Percentiles rank a stretch among this genome's conserved stretches.
These are phyloP conservation scores for Fusarium clavum DNA, from an alignment of 2,329 filamentous ascomycete genomes.

Conservation along the genomic window DNA sequence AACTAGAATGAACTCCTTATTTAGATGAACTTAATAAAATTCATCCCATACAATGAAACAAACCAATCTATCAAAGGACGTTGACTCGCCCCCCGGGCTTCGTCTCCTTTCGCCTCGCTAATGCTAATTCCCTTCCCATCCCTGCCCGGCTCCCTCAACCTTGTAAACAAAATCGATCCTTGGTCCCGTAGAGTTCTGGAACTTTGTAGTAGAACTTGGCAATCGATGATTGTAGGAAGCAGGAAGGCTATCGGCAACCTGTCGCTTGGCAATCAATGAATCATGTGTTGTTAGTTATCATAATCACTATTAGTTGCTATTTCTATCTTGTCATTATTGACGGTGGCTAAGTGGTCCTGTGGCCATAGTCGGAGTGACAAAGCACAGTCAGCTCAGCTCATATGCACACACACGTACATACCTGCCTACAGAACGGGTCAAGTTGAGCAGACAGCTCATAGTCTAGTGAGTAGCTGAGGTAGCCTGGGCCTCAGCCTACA, in stretches of 20 bases:
- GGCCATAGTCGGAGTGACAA: not conserved
- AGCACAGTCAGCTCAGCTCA: conserved; percentile 4
- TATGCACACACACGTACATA: not conserved
- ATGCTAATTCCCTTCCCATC: conserved; percentile 13
- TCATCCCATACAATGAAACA: conserved; percentile 5
- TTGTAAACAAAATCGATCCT: conserved; percentile 10
- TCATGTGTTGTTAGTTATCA: not conserved
- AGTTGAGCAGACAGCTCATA: not conserved
- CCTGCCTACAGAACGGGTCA: not conserved
- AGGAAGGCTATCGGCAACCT: not conserved
- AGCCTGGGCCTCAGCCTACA: not conserved
- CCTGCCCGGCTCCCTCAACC: not conserved
- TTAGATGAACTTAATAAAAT: not conserved
- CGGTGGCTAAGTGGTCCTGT: not conserved
- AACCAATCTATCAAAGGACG: conserved; percentile 7
- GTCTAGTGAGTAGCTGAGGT: conserved; percentile 2
- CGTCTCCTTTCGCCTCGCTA: conserved; percentile 15
- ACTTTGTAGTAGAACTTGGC: conserved; percentile 3
- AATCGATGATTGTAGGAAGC: conserved; percentile 3
- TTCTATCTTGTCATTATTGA: conserved; percentile 2
- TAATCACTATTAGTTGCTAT: not conserved
- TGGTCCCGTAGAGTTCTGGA: conserved; percentile 13
- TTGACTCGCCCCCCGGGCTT: conserved; percentile 5
- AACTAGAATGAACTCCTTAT: conserved; percentile 5
- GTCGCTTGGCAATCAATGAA: conserved; percentile 15